Evolutionary conservation across 306 rosid species (phyloP).

Genomic region (barrel medic (Medicago truncatula)): MtrunA17r5.0-ANR NC_053044.1:58409001-58409500

Average conservation of each 20-base stretch:
- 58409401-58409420: constrained; percentile 9
- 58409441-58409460: constrained; percentile 6
- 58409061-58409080: constrained; percentile 7
- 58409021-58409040: background rate
- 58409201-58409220: background rate
- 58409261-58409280: too few species aligned
- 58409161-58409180: background rate
- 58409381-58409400: constrained; percentile 1
- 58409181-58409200: background rate
- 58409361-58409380: constrained; percentile 1
- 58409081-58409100: constrained; percentile 7
- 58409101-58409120: background rate
- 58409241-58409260: too few species aligned
- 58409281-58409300: background rate
- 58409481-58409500: constrained; percentile 7
- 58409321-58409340: background rate
- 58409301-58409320: background rate
- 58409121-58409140: background rate
- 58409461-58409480: constrained; percentile 18
- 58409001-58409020: background rate
- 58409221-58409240: too few species aligned
- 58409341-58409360: background rate
- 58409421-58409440: background rate
- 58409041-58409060: background rate
- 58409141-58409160: background rate